Evolutionary conservation across 164 flowering plant genomes (phyloP), one percentile per base, ranked within the genome.

Genomic region (Magnolia changhungtana): DNA sequence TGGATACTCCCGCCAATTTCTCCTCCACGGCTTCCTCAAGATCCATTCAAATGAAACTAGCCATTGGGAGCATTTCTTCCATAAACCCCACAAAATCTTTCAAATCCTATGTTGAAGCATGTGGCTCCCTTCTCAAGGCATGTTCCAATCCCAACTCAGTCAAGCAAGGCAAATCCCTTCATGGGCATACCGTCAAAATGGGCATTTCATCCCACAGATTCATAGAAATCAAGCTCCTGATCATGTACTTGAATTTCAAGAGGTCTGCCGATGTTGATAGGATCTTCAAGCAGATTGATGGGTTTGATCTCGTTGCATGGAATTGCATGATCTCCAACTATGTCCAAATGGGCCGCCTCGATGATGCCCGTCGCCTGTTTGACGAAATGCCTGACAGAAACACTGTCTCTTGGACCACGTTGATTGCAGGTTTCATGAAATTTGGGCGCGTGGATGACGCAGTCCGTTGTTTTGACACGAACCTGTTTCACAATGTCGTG

Each of bases 371-470:
- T 24, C 65, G 29, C 9, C 50, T 79, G 78, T 79, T 82, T 50
- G 84, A 76, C 14, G 73, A 79, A 76, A 79, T 90, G 91, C 90
- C 90, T 14, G 82, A 79, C 37, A 82, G 89, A 78, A 86, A 88
- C 67, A 76, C 58, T 8, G 72, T 76, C 45, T 72, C 81, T 2
- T 76, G 77, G 77, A 82, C 75, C 23, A 63, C 75, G 1, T 63
- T 81, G 68, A 66, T 78, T 27, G 21, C 78, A 2, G 81, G 80
- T 19, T 79, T 76, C 67, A 82, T 82, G 84, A 74, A 78, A 74
- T 67, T 61, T 13, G 75, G 81, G 14, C 72, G 45, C 63, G 83
- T 90, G 59, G 81, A 78, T 10, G 88, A 81, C 10, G 77, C 81
- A 0, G 16, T 73, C 11, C 58, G 50, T 72, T 78, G 69, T 50